These are phyloP conservation scores for Zymoseptoria tritici DNA, from an alignment of 2,329 filamentous ascomycete genomes.

Conservation along the genomic window DNA sequence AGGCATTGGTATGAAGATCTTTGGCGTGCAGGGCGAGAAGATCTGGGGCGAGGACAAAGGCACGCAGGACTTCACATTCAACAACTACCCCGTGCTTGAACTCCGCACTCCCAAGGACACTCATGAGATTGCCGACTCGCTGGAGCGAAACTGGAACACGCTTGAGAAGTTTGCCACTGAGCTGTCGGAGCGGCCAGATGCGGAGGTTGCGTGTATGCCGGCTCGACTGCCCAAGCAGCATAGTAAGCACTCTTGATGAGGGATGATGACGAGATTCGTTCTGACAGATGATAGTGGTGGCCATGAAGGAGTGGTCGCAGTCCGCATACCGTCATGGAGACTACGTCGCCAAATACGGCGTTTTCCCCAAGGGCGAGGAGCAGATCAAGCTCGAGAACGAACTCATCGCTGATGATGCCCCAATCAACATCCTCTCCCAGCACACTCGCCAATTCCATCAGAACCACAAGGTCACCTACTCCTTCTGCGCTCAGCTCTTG, in stretches of 20 bases:
- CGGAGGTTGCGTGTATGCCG: slow-evolving; percentile 25
- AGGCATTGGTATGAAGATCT: slow-evolving; percentile 32
- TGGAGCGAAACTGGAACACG: slow-evolving; percentile 30
- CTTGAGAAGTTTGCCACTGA: slow-evolving; percentile 27
- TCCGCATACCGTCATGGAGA: slow-evolving; percentile 31
- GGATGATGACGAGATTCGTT: not conserved
- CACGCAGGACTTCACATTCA: slow-evolving; percentile 30
- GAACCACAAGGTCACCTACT: slow-evolving; percentile 30
- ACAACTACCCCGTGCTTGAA: slow-evolving; percentile 30
- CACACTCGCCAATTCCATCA: slow-evolving; percentile 27
- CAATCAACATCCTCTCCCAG: slow-evolving; percentile 29
- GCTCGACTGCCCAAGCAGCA: slow-evolving; percentile 26
- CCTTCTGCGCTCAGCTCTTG: slow-evolving; percentile 29
- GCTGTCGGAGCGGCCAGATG: slow-evolving; percentile 22
- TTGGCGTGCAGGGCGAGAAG: slow-evolving; percentile 31
- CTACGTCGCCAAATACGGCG: slow-evolving; percentile 29
- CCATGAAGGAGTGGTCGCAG: slow-evolving; percentile 29
- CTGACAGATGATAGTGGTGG: slow-evolving; percentile 23
- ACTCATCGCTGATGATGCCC: slow-evolving; percentile 22
- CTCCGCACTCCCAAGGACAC: slow-evolving; percentile 26
- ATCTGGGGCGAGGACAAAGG: slow-evolving; percentile 30
- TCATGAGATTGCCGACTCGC: slow-evolving; percentile 28
- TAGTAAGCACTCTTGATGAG: slow-evolving; percentile 13
- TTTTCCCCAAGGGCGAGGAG: slow-evolving; percentile 26
- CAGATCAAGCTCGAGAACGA: slow-evolving; percentile 24